Conservation (phyloP, 257 asterid species). For the Eucommia ulmoides region DNA sequence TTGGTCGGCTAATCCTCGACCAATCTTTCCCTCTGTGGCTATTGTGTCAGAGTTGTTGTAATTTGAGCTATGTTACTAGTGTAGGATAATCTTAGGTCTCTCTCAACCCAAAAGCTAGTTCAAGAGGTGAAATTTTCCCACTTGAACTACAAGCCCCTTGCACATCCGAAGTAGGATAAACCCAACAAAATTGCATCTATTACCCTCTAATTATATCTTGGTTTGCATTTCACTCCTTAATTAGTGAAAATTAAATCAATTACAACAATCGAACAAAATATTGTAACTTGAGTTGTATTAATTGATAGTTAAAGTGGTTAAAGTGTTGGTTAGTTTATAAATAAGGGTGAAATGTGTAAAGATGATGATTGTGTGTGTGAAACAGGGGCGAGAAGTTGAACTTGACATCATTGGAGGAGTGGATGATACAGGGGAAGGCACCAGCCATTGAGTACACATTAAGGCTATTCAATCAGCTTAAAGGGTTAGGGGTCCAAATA, state of each 20-base stretch:
- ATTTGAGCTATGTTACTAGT: no score
- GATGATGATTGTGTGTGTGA: neutral
- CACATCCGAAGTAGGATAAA: no score
- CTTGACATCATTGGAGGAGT: constrained; percentile 48
- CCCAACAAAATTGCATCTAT: no score
- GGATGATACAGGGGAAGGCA: constrained; percentile 61
- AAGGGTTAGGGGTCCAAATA: constrained; percentile 38
- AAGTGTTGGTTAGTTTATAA: neutral
- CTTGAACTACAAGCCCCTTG: no score
- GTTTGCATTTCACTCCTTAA: neutral
- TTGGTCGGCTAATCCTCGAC: no score
- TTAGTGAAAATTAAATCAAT: neutral
- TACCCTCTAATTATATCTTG: neutral
- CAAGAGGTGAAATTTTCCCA: no score
- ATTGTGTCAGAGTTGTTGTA: no score
- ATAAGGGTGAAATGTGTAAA: neutral
- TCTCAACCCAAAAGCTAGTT: no score
- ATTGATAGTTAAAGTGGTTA: neutral
- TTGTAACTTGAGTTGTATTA: neutral
- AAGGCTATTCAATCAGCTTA: constrained; percentile 52
- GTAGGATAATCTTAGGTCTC: no score
- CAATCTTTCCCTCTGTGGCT: no score
- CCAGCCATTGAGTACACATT: constrained; percentile 42
- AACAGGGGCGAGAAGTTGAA: constrained; percentile 47
- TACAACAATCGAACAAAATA: neutral